Evolutionary conservation across 2,329 filamentous ascomycete genomes (phyloP).

Genomic region (Cordyceps tenuipes): DNA sequence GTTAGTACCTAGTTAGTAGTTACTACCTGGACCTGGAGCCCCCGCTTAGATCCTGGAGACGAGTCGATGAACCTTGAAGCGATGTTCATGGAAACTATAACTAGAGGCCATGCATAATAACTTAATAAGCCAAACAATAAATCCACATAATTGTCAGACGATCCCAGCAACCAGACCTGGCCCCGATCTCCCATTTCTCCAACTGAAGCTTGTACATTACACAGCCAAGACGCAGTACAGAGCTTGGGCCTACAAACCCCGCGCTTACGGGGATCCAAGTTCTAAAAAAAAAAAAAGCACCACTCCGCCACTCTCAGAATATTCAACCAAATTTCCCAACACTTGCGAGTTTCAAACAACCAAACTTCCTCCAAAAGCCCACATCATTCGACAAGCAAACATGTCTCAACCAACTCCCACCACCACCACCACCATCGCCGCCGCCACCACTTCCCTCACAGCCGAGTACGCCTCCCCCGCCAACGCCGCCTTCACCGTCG

Average conservation of each 20-base stretch:
- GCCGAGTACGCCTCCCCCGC: conserved; percentile 47
- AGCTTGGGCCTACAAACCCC: neutral
- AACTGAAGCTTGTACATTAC: too few relatives aligned
- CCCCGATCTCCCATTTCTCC: neutral
- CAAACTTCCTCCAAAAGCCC: neutral
- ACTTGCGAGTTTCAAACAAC: neutral
- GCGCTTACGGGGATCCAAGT: neutral
- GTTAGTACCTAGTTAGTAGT: too few relatives aligned
- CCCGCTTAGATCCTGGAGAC: neutral
- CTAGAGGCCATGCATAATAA: neutral
- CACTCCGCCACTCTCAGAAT: neutral
- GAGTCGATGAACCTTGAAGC: neutral
- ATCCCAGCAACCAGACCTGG: neutral
- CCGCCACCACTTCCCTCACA: conserved; percentile 23
- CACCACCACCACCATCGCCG: neutral
- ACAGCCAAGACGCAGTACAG: neutral
- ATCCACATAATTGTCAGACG: neutral
- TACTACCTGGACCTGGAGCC: too few relatives aligned
- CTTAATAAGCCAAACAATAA: neutral
- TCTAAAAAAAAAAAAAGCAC: neutral
- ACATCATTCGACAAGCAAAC: neutral
- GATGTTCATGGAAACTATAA: neutral
- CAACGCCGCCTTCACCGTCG: conserved; percentile 38
- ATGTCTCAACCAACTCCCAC: conserved; percentile 13
- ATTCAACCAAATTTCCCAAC: neutral